Evolutionary conservation across 768 basidiomycete species (phyloP).

Genomic region (Mycena floridula): DNA sequence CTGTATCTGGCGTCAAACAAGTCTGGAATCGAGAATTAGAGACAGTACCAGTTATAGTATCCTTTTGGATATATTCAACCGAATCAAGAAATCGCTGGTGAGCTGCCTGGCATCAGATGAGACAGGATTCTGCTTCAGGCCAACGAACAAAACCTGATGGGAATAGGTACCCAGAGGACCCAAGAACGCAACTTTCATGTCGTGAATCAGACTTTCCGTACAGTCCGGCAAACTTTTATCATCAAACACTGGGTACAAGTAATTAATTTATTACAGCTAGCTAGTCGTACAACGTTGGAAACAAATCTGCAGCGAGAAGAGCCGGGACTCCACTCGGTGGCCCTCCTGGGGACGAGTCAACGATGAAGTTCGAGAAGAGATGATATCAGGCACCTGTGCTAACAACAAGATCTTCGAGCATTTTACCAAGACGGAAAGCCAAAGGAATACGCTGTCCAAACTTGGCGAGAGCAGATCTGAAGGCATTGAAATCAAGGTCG

Average conservation of each 20-base stretch:
- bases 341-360: too few relatives aligned
- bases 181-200: conserved; percentile 34
- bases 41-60: conserved; percentile 35
- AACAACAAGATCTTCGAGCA: conserved; percentile 44
- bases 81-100: conserved; percentile 36
- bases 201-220: too few relatives aligned
- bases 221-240: too few relatives aligned
- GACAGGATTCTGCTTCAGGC: conserved; percentile 1
- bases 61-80: conserved; percentile 35
- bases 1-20: conserved; percentile 27
- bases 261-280: too few relatives aligned
- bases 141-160: conserved; percentile 31
- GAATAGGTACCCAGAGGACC: conserved; percentile 56
- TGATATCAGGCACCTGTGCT: too few relatives aligned
- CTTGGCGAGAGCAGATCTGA: conserved; percentile 51
- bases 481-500: conserved; percentile 2
- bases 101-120: conserved; percentile 32
- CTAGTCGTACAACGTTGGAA: not conserved
- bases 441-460: conserved; percentile 65
- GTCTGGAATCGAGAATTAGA: not conserved
- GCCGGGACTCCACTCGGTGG: not conserved
- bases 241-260: too few relatives aligned
- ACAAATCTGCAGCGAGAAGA: not conserved
- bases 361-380: too few relatives aligned
- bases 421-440: conserved; percentile 52